phyloP scores from a whole-genome alignment of 2,329 filamentous ascomycete genomes.

The Zalaria obscura region DNA sequence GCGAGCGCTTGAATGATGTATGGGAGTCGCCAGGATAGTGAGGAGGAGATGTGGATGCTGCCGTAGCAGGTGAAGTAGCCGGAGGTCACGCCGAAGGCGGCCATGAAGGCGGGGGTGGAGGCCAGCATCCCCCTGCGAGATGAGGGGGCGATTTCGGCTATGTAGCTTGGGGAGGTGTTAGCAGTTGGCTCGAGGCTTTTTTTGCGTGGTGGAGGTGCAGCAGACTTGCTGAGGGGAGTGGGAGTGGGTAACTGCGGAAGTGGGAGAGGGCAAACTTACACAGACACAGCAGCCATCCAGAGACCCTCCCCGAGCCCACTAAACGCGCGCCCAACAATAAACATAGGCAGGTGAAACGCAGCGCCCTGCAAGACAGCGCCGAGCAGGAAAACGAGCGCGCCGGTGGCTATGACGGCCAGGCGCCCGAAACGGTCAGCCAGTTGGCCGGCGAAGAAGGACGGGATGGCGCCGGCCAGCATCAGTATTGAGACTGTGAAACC shows the following conservation, averaged over 20 bases:
- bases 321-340: conserved; percentile 40
- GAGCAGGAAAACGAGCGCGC: conserved; percentile 36
- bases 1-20: conserved; percentile 35
- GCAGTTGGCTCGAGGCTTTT: too few relatives aligned
- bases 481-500: conserved; percentile 47
- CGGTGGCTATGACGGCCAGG: conserved; percentile 33
- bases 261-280: conserved; percentile 19
- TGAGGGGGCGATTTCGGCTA: conserved; percentile 44
- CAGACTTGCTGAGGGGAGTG: too few relatives aligned
- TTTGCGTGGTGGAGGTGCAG: too few relatives aligned
- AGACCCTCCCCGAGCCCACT: conserved; percentile 46
- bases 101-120: conserved; percentile 8
- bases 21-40: conserved; percentile 42
- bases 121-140: conserved; percentile 25
- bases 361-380: conserved; percentile 40
- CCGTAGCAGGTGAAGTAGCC: conserved; percentile 51
- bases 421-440: conserved; percentile 42
- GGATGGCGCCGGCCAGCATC: conserved; percentile 39
- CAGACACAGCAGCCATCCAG: conserved; percentile 41
- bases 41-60: conserved; percentile 30
- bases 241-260: too few relatives aligned
- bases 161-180: conserved; percentile 23
- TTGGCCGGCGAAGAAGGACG: conserved; percentile 42
- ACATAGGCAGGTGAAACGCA: conserved; percentile 33
- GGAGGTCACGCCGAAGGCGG: conserved; percentile 33